These are phyloP conservation scores for Sclerotinia subarctica DNA, from an alignment of 2,329 filamentous ascomycete genomes.

Conservation along the genomic window DNA sequence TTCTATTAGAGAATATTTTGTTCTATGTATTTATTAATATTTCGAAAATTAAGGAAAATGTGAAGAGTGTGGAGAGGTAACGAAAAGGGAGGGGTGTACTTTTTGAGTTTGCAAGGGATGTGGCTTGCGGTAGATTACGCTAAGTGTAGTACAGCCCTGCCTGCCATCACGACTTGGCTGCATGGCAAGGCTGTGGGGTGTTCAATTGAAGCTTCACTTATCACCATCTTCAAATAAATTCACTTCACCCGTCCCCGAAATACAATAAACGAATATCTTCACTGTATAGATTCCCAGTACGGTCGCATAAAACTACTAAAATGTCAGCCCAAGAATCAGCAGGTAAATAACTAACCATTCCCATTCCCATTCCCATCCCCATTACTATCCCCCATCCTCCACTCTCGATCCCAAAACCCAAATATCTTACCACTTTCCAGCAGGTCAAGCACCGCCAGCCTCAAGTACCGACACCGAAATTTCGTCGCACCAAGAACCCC, in stretches of 20 bases:
- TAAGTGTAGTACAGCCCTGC: neutral
- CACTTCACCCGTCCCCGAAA: neutral
- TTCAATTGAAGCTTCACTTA: neutral
- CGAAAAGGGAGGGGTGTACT: slow-evolving; percentile 9
- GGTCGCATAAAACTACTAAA: neutral
- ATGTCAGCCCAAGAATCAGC: slow-evolving; percentile 14
- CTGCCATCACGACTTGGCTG: neutral
- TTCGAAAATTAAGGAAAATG: slow-evolving; percentile 5
- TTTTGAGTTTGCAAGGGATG: slow-evolving; percentile 14
- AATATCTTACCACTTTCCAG: slow-evolving; percentile 7
- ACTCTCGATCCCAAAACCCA: neutral
- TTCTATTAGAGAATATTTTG: neutral
- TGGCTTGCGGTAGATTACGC: neutral
- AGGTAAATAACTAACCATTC: slow-evolving; percentile 12
- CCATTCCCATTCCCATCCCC: neutral
- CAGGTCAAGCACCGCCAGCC: neutral
- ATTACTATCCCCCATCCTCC: neutral
- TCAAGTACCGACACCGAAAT: neutral
- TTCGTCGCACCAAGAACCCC: neutral
- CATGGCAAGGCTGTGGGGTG: slow-evolving; percentile 7
- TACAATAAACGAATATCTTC: neutral
- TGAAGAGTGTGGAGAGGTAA: neutral
- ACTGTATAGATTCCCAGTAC: neutral
- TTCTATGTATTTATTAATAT: neutral
- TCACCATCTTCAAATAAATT: neutral